Percentiles rank a stretch among this genome's conserved stretches.
phyloP scores from a whole-genome alignment of 2,329 filamentous ascomycete species.

The Pseudogymnoascus sp. region DNA sequence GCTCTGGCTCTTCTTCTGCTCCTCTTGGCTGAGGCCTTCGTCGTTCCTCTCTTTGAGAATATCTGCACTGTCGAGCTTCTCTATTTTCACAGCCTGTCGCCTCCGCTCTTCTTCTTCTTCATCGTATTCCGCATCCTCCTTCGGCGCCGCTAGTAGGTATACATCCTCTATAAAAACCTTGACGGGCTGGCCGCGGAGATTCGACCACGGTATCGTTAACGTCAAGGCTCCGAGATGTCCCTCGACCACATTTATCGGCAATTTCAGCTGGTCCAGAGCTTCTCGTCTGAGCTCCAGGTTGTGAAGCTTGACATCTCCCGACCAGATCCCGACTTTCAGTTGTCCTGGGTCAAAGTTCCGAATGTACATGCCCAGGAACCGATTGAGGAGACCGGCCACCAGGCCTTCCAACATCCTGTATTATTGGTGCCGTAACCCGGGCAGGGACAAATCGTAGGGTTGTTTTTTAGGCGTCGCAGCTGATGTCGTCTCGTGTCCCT shows the following conservation, averaged over 20 bases:
- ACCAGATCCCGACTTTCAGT: constrained; percentile 98
- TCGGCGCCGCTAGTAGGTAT: constrained; percentile 87
- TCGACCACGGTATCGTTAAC: constrained; percentile 93
- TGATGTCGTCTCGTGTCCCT: not conserved
- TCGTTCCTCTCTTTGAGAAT: constrained; percentile 82
- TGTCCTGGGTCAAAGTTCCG: constrained; percentile 98
- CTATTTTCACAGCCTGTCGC: constrained; percentile 91
- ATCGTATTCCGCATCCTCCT: constrained; percentile 89
- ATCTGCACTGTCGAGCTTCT: constrained; percentile 95
- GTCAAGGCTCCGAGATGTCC: constrained; percentile 90
- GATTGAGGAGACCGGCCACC: constrained; percentile 93
- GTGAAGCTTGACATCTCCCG: constrained; percentile 89
- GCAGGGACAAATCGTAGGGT: constrained; percentile 39
- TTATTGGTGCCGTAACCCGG: constrained; percentile 60
- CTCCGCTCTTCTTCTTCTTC: constrained; percentile 84
- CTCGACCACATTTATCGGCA: constrained; percentile 93
- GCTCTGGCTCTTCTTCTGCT: constrained; percentile 95
- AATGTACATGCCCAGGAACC: constrained; percentile 99
- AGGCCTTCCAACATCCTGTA: constrained; percentile 89
- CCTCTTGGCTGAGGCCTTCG: constrained; percentile 89
- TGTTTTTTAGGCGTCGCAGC: not conserved
- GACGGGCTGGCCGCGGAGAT: constrained; percentile 86
- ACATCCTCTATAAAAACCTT: constrained; percentile 96
- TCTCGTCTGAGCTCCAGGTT: constrained; percentile 89
- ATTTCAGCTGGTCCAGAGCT: constrained; percentile 91